Conservation (phyloP, 2,329 filamentous ascomycete species). For the Xylaria sp. region DNA sequence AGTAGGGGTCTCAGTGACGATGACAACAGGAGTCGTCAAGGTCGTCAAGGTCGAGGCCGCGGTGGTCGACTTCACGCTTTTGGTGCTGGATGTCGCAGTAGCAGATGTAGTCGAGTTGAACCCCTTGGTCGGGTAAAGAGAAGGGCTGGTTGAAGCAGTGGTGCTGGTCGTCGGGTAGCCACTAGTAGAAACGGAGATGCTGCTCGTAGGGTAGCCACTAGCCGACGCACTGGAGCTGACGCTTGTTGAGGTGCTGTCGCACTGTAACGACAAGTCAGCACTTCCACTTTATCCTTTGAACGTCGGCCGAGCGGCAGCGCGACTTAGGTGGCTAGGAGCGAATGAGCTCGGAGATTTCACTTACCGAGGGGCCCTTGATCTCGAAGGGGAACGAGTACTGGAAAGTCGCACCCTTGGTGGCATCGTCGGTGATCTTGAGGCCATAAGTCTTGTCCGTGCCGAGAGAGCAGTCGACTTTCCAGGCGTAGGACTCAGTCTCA, state of each 20-base stretch:
- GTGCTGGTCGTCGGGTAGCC: constrained; percentile 6
- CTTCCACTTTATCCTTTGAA: background rate
- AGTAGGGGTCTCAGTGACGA: constrained; percentile 15
- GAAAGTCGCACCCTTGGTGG: constrained; percentile 57
- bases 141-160: background rate
- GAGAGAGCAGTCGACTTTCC: constrained; percentile 60
- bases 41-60: constrained; percentile 10
- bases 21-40: constrained; percentile 13
- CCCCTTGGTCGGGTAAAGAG: constrained; percentile 2
- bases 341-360: background rate
- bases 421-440: constrained; percentile 63
- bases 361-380: constrained; percentile 53
- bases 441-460: constrained; percentile 64
- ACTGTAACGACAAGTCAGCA: constrained; percentile 27
- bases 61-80: constrained; percentile 7
- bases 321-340: background rate
- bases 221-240: constrained; percentile 5
- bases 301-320: too few species aligned
- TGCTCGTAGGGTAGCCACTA: constrained; percentile 3
- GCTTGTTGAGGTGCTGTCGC: constrained; percentile 14
- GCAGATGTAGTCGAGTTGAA: background rate
- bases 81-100: constrained; percentile 10
- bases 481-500: constrained; percentile 57
- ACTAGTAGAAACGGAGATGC: background rate
- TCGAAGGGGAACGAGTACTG: constrained; percentile 73